Evolutionary conservation across 2,329 filamentous ascomycete genomes (phyloP), one percentile per base, ranked within the genome.

Genomic region (Neonectria neomacrospora): DNA sequence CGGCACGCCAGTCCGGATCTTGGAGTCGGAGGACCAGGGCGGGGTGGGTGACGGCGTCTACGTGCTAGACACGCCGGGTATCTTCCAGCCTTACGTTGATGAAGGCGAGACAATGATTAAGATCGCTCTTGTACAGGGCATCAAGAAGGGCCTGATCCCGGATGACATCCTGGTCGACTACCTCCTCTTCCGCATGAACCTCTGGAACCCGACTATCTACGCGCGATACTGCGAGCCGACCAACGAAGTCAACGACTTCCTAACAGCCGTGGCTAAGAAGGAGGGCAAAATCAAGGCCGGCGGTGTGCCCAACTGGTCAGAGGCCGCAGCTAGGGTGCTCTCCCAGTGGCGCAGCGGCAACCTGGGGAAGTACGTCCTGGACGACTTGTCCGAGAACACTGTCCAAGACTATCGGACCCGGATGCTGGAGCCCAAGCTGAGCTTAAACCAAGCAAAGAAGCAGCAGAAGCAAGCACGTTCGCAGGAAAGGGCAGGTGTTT

Each of bases 51-150:
- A 86, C 47, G 90, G 90, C 45, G 90, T 97, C 5, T 97, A 96
- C 76, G 81, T 98, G 45, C 82, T 97, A 51, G 96, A 99, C 79
- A 97, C 95, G 0, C 96, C 96, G 0, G 96, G 96, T 51, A 94
- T 99, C 9, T 99, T 98, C 78, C 88, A 97, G 63, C 96, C 96
- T 0, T 97, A 97, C 76, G 91, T 98, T 28, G 86, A 90, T 0
- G 88, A 96, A 73, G 86, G 91, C 16, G 91, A 96, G 76, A 88
- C 90, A 48, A 99, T 99, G 96, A 83, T 99, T 66, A 98, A 97
- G 79, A 86, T 99, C n/a, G 91, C 94, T 2, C 86, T 98, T 1
- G 94, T 93, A 54, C 93, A 95, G 20, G 92, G 91, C 76, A 93
- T 99, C 58, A 97, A 97, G 77, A 93, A 97, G 76, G 92, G 91